Percentiles rank a stretch among this genome's conserved stretches.
phyloP scores from a whole-genome alignment of 352 stramenopile species.

The Phytophthora vignae region DNA sequence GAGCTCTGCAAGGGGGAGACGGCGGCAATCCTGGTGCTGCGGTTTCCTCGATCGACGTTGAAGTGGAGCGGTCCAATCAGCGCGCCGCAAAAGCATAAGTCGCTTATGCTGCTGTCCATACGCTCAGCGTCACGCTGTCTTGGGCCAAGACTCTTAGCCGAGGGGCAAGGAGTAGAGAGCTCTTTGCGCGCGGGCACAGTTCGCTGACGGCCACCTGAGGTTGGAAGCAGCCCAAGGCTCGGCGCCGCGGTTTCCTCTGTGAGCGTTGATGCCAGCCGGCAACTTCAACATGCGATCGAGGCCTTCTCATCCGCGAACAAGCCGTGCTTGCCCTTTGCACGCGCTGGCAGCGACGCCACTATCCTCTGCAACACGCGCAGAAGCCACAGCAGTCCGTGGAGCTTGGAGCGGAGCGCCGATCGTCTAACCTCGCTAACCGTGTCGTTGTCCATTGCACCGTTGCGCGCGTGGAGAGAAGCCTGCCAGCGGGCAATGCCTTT shows the following conservation, averaged over 20 bases:
- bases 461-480: no score
- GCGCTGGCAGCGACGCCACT: not conserved
- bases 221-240: no score
- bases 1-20: no score
- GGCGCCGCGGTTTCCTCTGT: no score
- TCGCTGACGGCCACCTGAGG: not conserved
- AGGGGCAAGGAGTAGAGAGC: no score
- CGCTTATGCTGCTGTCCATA: not conserved
- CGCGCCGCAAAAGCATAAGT: slow-evolving; percentile 13
- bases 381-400: not conserved
- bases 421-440: not conserved
- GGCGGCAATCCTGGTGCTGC: not conserved
- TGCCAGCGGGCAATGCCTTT: not conserved
- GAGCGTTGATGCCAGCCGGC: not conserved
- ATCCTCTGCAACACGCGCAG: not conserved
- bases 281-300: slow-evolving; percentile 26
- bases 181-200: not conserved
- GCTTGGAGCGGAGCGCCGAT: no score
- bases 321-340: not conserved
- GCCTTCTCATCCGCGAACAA: not conserved
- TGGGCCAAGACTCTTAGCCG: no score
- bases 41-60: slow-evolving; percentile 2
- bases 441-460: not conserved
- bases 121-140: not conserved
- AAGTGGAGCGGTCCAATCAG: slow-evolving; percentile 20